Evolutionary conservation across 106 monocot species (phyloP).

Genomic region (Hemerocallis citrina): DNA sequence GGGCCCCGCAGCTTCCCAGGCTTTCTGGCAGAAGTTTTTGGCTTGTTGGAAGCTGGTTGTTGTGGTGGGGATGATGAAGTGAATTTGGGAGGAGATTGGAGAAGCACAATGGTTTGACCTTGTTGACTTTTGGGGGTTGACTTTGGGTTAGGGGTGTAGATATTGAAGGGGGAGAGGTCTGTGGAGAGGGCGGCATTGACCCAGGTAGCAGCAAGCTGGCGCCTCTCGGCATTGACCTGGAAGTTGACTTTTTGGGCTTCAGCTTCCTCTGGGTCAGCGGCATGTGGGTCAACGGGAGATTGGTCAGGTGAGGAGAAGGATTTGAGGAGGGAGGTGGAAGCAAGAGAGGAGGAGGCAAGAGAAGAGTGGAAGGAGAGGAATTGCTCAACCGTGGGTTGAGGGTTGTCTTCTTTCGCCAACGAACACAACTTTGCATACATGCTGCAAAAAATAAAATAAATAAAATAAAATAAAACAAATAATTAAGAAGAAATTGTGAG

Average conservation of each 20-base stretch:
- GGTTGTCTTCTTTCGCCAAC: constrained; percentile 58
- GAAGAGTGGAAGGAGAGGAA: constrained; percentile 64
- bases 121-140: neutral
- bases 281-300: neutral
- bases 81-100: constrained; percentile 27
- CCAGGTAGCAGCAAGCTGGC: constrained; percentile 22
- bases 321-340: constrained; percentile 49
- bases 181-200: constrained; percentile 52
- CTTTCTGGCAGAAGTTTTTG: constrained; percentile 9
- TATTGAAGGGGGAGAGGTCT: constrained; percentile 54
- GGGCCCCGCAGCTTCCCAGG: neutral
- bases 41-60: constrained; percentile 7
- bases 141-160: constrained; percentile 30
- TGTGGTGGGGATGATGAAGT: no score
- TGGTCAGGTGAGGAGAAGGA: constrained; percentile 18
- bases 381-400: constrained; percentile 75
- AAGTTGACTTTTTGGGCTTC: constrained; percentile 26
- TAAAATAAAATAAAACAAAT: no score
- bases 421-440: constrained; percentile 71
- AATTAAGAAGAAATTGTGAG: neutral
- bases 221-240: constrained; percentile 7
- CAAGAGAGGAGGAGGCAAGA: constrained; percentile 29
- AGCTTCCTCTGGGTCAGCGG: constrained; percentile 14
- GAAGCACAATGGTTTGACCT: constrained; percentile 26
- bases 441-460: constrained; percentile 43